phyloP scores from a whole-genome alignment of 441 rosid genomes.

The Brassica hybrid region DNA sequence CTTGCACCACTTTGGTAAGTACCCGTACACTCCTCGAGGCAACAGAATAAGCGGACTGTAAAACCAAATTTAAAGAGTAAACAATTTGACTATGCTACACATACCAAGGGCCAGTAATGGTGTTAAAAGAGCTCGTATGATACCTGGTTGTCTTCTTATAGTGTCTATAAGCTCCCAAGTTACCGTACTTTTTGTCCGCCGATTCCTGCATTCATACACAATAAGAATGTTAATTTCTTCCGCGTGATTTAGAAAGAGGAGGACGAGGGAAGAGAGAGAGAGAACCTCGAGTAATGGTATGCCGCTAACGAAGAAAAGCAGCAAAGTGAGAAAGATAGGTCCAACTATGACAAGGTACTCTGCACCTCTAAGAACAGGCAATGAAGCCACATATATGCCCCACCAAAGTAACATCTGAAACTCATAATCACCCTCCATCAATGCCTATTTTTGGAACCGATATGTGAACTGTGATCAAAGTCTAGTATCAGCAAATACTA shows the following conservation, averaged over 20 bases:
- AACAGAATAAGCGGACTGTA: slow-evolving; percentile 86
- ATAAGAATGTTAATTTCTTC: slow-evolving; percentile 23
- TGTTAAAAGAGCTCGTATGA: slow-evolving; percentile 12
- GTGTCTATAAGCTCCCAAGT: slow-evolving; percentile 57
- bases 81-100: slow-evolving; percentile 4
- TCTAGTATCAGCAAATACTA: slow-evolving; percentile 21
- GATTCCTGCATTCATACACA: slow-evolving; percentile 61
- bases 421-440: slow-evolving; percentile 4
- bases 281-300: slow-evolving; percentile 93
- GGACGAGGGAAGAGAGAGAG: slow-evolving; percentile 15
- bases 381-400: slow-evolving; percentile 82
- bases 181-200: slow-evolving; percentile 84
- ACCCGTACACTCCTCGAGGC: slow-evolving; percentile 64
- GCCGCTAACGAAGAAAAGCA: slow-evolving; percentile 91
- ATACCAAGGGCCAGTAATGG: not conserved
- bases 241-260: slow-evolving; percentile 3
- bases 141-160: slow-evolving; percentile 88
- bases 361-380: slow-evolving; percentile 71
- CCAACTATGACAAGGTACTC: slow-evolving; percentile 88
- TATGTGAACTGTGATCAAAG: not conserved
- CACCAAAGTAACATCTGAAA: slow-evolving; percentile 92
- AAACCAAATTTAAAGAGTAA: slow-evolving; percentile 22
- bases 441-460: not conserved
- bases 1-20: slow-evolving; percentile 80
- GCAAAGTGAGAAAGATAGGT: slow-evolving; percentile 79